phyloP scores from a whole-genome alignment of 176 grass and related monocot genomes.

The Poa pratensis region DNA sequence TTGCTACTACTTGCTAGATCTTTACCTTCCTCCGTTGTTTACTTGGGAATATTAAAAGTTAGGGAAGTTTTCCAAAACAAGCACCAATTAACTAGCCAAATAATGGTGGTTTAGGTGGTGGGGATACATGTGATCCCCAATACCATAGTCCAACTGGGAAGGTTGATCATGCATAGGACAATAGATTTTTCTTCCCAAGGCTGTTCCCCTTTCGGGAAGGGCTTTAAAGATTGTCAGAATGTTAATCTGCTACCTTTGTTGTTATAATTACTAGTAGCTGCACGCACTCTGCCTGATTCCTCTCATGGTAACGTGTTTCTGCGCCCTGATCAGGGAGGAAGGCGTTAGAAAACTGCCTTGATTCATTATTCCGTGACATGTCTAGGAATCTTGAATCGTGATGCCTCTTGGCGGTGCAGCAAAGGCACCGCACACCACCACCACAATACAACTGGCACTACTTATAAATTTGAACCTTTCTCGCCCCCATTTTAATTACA shows the following conservation, averaged over 20 bases:
- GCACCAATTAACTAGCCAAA: conserved; percentile 31
- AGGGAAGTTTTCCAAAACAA: conserved; percentile 36
- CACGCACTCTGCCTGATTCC: conserved; percentile 49
- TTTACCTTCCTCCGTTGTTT: conserved; percentile 17
- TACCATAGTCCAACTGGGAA: conserved; percentile 48
- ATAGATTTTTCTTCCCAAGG: conserved; percentile 48
- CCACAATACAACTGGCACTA: background rate
- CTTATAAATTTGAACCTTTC: conserved; percentile 26
- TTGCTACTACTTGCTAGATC: conserved; percentile 29
- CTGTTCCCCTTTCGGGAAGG: conserved; percentile 40
- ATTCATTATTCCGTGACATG: conserved; percentile 67
- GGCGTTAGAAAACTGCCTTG: conserved; percentile 35
- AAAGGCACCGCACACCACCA: conserved; percentile 14
- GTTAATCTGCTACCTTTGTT: conserved; percentile 34
- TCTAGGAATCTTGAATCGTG: conserved; percentile 37
- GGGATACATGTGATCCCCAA: conserved; percentile 51
- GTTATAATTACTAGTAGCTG: conserved; percentile 21
- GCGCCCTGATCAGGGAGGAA: conserved; percentile 47
- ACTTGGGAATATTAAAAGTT: conserved; percentile 29
- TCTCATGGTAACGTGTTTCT: conserved; percentile 36
- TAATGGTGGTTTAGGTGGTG: conserved; percentile 47
- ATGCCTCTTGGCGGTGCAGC: conserved; percentile 45
- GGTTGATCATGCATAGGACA: conserved; percentile 23
- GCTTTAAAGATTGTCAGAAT: conserved; percentile 43
- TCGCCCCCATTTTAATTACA: background rate